Percentiles rank a stretch among this genome's conserved stretches.
Evolutionary conservation across 2,329 filamentous ascomycete genomes (phyloP).

Genomic region (Ophiostoma ulmi): DNA sequence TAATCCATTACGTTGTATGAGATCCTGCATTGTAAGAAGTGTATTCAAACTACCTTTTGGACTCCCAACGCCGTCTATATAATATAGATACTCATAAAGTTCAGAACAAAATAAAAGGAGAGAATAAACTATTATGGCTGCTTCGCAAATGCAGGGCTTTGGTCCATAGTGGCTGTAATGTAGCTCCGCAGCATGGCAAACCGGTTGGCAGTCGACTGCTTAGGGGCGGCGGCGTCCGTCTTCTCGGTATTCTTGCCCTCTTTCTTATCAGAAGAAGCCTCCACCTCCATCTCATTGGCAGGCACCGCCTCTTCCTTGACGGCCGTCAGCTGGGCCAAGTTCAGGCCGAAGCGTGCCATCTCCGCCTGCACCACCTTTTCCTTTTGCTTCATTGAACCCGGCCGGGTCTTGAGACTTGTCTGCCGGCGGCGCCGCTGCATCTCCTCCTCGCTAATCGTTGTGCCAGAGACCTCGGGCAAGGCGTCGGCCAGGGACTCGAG

Average conservation of each 20-base stretch:
- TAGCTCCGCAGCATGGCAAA: constrained; percentile 81
- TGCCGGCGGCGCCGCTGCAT: constrained; percentile 60
- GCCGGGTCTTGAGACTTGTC: constrained; percentile 67
- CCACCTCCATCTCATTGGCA: constrained; percentile 1
- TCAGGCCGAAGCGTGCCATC: constrained; percentile 76
- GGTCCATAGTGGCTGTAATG: constrained; percentile 83
- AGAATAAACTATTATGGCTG: not conserved
- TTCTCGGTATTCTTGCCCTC: constrained; percentile 15
- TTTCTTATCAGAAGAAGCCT: not conserved
- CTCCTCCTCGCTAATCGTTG: constrained; percentile 32
- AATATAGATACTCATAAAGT: not conserved
- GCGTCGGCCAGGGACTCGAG: constrained; percentile 75
- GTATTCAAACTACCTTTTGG: constrained; percentile 1
- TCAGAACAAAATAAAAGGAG: not conserved
- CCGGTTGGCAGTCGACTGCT: constrained; percentile 48
- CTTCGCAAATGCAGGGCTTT: constrained; percentile 67
- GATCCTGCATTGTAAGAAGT: not conserved
- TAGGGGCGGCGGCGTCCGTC: constrained; percentile 18
- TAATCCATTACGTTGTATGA: not conserved
- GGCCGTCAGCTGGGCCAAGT: constrained; percentile 66
- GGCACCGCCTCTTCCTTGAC: constrained; percentile 28
- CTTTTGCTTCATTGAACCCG: constrained; percentile 77
- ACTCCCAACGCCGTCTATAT: constrained; percentile 4
- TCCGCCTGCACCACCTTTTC: constrained; percentile 74
- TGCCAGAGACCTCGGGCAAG: constrained; percentile 58